Percentiles rank a stretch among this genome's conserved stretches.
phyloP scores from a whole-genome alignment of 371 early-diverging fungal species.

The Mucor sp. region DNA sequence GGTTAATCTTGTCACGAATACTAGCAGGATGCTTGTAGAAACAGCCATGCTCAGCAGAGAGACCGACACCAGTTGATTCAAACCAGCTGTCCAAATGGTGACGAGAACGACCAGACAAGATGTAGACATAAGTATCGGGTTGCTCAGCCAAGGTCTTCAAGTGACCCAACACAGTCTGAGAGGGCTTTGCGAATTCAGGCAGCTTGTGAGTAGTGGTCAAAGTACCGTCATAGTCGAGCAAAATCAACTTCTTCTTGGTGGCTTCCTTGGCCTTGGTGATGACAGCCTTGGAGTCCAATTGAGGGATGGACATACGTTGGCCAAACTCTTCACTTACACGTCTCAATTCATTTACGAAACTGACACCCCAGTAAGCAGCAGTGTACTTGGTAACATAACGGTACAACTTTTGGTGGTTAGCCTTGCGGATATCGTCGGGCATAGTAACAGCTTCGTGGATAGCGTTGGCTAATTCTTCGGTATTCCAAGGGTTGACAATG shows the following conservation, averaged over 20 bases:
- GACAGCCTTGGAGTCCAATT: slow-evolving; percentile 49
- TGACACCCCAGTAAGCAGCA: slow-evolving; percentile 97
- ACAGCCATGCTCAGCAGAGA: slow-evolving; percentile 96
- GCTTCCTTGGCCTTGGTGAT: slow-evolving; percentile 45
- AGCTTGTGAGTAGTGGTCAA: slow-evolving; percentile 80
- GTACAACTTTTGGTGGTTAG: slow-evolving; percentile 91
- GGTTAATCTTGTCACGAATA: slow-evolving; percentile 52
- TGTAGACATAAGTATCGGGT: slow-evolving; percentile 91
- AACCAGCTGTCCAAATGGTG: slow-evolving; percentile 91
- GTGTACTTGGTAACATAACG: slow-evolving; percentile 97
- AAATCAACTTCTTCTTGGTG: slow-evolving; percentile 65
- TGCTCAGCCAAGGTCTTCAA: slow-evolving; percentile 70
- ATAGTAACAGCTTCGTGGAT: slow-evolving; percentile 93
- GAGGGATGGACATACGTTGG: slow-evolving; percentile 71
- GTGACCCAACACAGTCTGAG: slow-evolving; percentile 64
- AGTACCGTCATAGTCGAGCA: slow-evolving; percentile 97
- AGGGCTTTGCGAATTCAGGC: slow-evolving; percentile 90
- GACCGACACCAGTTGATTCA: slow-evolving; percentile 80
- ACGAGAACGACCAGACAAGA: slow-evolving; percentile 87
- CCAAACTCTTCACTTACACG: slow-evolving; percentile 71
- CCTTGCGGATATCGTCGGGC: slow-evolving; percentile 76
- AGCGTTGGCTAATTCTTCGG: slow-evolving; percentile 91
- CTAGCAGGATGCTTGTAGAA: slow-evolving; percentile 90
- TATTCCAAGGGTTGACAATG: slow-evolving; percentile 99
- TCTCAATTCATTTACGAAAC: slow-evolving; percentile 88